Conservation (phyloP, 805 yeast genomes). For the Limtongia smithiae region DNA sequence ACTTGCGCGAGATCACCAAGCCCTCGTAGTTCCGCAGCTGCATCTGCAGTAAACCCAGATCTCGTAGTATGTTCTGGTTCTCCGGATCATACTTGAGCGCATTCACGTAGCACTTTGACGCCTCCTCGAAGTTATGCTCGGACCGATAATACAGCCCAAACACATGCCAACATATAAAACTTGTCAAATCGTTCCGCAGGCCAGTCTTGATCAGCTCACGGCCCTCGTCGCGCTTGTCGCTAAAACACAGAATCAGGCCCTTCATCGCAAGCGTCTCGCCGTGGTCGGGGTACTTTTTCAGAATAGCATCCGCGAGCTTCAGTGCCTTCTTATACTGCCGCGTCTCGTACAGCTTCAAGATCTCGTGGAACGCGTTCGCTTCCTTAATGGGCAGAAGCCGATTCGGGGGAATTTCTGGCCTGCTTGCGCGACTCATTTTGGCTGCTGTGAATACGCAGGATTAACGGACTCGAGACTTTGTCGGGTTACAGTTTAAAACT, state of each 20-base stretch:
- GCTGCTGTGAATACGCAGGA: not conserved
- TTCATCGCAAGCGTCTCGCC: conserved; percentile 82
- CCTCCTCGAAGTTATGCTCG: conserved; percentile 64
- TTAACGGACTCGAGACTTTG: not conserved
- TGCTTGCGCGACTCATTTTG: not conserved
- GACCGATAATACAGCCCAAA: conserved; percentile 78
- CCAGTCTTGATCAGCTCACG: conserved; percentile 60
- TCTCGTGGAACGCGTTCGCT: conserved; percentile 72
- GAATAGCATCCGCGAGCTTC: conserved; percentile 65
- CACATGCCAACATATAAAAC: conserved; percentile 78
- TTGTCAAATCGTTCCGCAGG: conserved; percentile 51
- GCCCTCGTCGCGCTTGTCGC: conserved; percentile 62
- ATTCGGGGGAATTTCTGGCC: conserved; percentile 31
- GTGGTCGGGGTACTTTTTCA: conserved; percentile 72
- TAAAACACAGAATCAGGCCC: conserved; percentile 62
- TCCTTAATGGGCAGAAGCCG: conserved; percentile 51
- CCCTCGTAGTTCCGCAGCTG: conserved; percentile 73
- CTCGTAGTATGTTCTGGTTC: conserved; percentile 76
- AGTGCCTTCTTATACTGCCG: conserved; percentile 86
- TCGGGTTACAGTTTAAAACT: no score
- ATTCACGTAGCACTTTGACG: conserved; percentile 71
- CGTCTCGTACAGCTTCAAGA: conserved; percentile 74
- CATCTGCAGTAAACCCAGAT: conserved; percentile 71
- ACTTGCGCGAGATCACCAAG: conserved; percentile 58
- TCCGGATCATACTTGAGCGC: conserved; percentile 75